Conservation (phyloP, 176 grass and related monocot genomes). For the Phoenix dactylifera region DNA sequence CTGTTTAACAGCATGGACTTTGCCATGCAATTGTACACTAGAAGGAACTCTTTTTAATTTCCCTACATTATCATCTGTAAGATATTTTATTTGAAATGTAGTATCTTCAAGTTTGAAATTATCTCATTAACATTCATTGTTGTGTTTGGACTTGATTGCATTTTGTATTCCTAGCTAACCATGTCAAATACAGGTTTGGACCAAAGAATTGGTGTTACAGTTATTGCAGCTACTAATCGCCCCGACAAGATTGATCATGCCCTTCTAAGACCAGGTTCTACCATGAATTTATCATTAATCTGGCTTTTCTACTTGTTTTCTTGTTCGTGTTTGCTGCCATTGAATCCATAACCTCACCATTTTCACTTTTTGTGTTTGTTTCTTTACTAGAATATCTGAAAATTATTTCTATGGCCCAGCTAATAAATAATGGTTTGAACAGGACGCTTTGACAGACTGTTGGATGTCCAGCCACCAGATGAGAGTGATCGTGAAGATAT, state of each 20-base stretch:
- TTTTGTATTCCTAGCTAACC: slow-evolving; percentile 7
- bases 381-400: too few relatives aligned
- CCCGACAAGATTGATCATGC: slow-evolving; percentile 96
- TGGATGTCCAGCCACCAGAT: slow-evolving; percentile 83
- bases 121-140: too few relatives aligned
- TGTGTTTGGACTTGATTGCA: too few relatives aligned
- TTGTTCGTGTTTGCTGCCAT: not conserved
- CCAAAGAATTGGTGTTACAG: slow-evolving; percentile 50
- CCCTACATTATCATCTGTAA: too few relatives aligned
- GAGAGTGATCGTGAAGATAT: slow-evolving; percentile 66
- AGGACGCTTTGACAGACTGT: slow-evolving; percentile 84
- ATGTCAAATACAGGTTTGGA: slow-evolving; percentile 60
- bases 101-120: too few relatives aligned
- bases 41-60: too few relatives aligned
- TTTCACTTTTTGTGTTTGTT: slow-evolving; percentile 4
- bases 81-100: too few relatives aligned
- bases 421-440: slow-evolving; percentile 9
- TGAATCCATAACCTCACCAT: not conserved
- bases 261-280: slow-evolving; percentile 73
- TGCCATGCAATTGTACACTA: too few relatives aligned
- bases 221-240: slow-evolving; percentile 93
- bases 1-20: too few relatives aligned
- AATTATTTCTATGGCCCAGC: not conserved
- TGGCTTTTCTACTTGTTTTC: not conserved
- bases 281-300: not conserved